phyloP scores from a whole-genome alignment of 2,329 filamentous ascomycete species.

The Fusarium newnesense region DNA sequence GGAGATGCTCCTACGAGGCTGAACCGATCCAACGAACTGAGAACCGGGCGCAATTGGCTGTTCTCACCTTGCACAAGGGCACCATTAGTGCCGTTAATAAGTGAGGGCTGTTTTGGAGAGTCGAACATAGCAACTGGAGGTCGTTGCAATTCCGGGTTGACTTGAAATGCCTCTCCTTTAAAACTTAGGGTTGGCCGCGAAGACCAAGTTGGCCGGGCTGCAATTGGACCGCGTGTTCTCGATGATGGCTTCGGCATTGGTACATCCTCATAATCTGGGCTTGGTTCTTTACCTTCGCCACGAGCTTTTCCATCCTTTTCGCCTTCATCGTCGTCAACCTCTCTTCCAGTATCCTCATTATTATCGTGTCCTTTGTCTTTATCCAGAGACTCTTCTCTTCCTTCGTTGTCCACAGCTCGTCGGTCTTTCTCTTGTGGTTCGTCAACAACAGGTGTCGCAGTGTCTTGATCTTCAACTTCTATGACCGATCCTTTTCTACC shows the following conservation, averaged over 20 bases:
- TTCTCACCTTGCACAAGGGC: conserved; percentile 38
- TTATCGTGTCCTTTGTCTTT: not conserved
- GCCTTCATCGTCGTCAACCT: not conserved
- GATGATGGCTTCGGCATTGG: conserved; percentile 5
- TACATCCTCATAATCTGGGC: not conserved
- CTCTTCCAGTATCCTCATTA: not conserved
- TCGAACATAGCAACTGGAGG: conserved; percentile 35
- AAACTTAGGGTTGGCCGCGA: conserved; percentile 39
- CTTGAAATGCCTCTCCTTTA: conserved; percentile 29
- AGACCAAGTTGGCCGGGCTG: conserved; percentile 27
- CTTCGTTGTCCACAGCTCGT: not conserved
- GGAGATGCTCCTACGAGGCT: conserved; percentile 13
- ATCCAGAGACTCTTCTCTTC: not conserved
- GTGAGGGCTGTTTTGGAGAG: conserved; percentile 12
- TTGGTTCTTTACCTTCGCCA: not conserved
- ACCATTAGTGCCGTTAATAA: conserved; percentile 25
- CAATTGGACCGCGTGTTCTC: conserved; percentile 29
- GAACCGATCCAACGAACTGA: conserved; percentile 24
- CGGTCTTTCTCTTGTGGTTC: not conserved
- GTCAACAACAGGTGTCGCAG: not conserved
- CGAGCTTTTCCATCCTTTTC: not conserved
- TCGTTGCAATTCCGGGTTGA: conserved; percentile 39
- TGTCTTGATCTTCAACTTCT: conserved; percentile 13
- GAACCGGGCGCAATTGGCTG: conserved; percentile 36
- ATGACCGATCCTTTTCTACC: conserved; percentile 20